Conservation (phyloP, 768 basidiomycete species). For the Rhizopogon roseolus region DNA sequence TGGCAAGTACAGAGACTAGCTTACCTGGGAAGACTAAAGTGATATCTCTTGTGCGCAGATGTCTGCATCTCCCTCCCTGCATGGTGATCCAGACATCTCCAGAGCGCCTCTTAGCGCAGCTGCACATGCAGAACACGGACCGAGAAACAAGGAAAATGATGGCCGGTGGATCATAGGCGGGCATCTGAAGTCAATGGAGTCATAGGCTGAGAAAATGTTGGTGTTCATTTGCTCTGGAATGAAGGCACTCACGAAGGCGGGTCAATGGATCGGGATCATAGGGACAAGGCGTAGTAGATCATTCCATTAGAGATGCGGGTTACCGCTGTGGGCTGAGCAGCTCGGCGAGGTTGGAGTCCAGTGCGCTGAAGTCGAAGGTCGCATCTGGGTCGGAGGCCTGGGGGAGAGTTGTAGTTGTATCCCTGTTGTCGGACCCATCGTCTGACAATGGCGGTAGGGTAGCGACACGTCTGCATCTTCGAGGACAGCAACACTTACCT, state of each 20-base stretch:
- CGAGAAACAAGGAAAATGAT: too few relatives aligned
- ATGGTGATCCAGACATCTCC: too few relatives aligned
- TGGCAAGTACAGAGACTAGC: too few relatives aligned
- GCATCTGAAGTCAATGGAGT: conserved; percentile 26
- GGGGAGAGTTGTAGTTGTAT: neutral
- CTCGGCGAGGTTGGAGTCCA: conserved; percentile 65
- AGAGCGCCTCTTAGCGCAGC: too few relatives aligned
- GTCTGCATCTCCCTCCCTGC: too few relatives aligned
- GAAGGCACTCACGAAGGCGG: neutral
- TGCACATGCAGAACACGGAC: too few relatives aligned
- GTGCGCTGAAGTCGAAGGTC: conserved; percentile 48
- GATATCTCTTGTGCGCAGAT: too few relatives aligned
- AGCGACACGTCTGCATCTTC: conserved; percentile 25
- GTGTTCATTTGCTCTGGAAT: neutral
- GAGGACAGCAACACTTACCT: conserved; percentile 38
- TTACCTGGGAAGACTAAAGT: too few relatives aligned
- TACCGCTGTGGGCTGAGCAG: conserved; percentile 51
- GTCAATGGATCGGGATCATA: neutral
- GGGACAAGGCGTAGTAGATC: neutral
- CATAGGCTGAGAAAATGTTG: conserved; percentile 12
- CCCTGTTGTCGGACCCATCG: neutral
- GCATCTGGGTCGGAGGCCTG: conserved; percentile 27
- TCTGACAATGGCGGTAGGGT: conserved; percentile 13
- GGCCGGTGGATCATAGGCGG: too few relatives aligned
- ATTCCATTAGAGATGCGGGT: neutral